Evolutionary conservation across 345 rosid genomes (phyloP).

Genomic region (Raphanus raphanistrum): DNA sequence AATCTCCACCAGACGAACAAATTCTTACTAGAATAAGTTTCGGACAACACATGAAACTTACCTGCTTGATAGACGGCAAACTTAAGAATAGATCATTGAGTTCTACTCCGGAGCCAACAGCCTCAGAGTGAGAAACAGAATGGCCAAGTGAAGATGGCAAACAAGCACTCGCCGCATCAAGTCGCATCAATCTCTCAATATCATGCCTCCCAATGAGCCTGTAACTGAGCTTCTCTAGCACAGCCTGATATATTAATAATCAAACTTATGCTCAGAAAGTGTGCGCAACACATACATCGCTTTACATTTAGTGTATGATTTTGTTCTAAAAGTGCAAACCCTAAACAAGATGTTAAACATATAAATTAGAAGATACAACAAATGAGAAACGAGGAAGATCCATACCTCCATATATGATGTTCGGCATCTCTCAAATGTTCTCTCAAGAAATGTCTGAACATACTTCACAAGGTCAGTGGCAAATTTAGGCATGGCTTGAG

Average conservation of each 20-base stretch:
- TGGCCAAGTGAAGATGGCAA: constrained; percentile 60
- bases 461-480: constrained; percentile 83
- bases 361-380: constrained; percentile 13
- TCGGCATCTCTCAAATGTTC: constrained; percentile 96
- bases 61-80: constrained; percentile 89
- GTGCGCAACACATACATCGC: neutral
- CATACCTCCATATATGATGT: constrained; percentile 93
- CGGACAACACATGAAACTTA: constrained; percentile 33
- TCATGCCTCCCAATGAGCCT: constrained; percentile 98
- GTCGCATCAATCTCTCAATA: constrained; percentile 92
- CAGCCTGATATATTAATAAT: constrained; percentile 68
- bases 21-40: neutral
- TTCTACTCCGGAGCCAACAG: constrained; percentile 60
- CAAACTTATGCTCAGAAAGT: constrained; percentile 31
- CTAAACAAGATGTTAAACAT: constrained; percentile 29
- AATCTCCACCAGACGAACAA: constrained; percentile 3
- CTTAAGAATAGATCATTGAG: constrained; percentile 67
- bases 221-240: constrained; percentile 96
- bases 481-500: constrained; percentile 99
- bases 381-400: constrained; percentile 29
- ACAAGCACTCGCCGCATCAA: constrained; percentile 72
- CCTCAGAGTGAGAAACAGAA: constrained; percentile 53
- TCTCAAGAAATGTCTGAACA: constrained; percentile 95
- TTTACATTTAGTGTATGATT: neutral
- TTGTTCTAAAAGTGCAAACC: constrained; percentile 12